Evolutionary conservation across 208 protist species (phyloP).

Genomic region (Trypanosomatidae sp.): DNA sequence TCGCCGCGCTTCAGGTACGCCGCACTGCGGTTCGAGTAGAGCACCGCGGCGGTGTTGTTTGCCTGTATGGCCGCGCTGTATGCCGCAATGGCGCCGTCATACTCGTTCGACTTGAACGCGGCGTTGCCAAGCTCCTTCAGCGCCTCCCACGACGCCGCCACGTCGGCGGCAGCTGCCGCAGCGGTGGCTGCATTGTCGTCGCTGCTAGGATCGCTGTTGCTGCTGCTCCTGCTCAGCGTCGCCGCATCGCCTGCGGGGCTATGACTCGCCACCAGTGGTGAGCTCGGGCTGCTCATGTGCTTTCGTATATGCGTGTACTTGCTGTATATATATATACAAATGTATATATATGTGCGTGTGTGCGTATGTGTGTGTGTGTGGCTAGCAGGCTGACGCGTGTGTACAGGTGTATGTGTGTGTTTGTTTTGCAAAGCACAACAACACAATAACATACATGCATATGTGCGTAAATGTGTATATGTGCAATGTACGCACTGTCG

Average conservation of each 20-base stretch:
- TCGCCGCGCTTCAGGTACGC: slow-evolving; percentile 54
- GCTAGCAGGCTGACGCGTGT: too few species aligned
- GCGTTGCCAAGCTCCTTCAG: slow-evolving; percentile 86
- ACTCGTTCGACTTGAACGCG: slow-evolving; percentile 70
- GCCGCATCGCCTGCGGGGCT: too few species aligned
- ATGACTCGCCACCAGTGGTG: too few species aligned
- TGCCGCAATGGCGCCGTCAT: slow-evolving; percentile 53
- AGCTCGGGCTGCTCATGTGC: too few species aligned
- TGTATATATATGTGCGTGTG: too few species aligned
- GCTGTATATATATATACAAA: neutral
- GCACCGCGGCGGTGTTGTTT: slow-evolving; percentile 41
- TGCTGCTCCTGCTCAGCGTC: too few species aligned
- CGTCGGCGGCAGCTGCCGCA: neutral
- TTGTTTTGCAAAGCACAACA: too few species aligned
- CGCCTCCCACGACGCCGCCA: slow-evolving; percentile 13
- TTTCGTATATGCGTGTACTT: too few species aligned
- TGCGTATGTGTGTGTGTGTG: too few species aligned
- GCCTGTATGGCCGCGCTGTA: slow-evolving; percentile 81
- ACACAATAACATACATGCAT: neutral
- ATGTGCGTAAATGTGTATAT: neutral
- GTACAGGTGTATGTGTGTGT: too few species aligned
- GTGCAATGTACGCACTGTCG: neutral
- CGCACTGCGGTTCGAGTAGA: slow-evolving; percentile 90
- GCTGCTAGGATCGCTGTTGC: neutral
- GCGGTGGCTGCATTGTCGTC: neutral